phyloP scores from a whole-genome alignment of 2,329 filamentous ascomycete genomes.

The Fusarium torreyae region DNA sequence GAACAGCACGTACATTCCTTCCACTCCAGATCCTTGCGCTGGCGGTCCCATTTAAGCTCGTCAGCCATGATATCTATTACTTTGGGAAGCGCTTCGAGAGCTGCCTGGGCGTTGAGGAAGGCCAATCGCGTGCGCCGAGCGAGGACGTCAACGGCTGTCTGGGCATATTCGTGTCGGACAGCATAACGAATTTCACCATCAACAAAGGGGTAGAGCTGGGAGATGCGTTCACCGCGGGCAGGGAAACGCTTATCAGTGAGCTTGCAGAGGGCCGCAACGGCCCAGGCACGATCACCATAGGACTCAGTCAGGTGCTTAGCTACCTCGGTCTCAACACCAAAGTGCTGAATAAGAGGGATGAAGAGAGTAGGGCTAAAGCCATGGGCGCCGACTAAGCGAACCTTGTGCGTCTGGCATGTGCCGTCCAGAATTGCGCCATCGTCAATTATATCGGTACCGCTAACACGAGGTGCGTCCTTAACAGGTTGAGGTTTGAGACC shows the following conservation, averaged over 20 bases:
- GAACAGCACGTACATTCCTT: slow-evolving; percentile 71
- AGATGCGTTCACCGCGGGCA: slow-evolving; percentile 84
- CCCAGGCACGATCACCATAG: slow-evolving; percentile 95
- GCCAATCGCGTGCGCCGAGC: slow-evolving; percentile 87
- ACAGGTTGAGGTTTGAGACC: slow-evolving; percentile 71
- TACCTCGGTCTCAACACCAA: slow-evolving; percentile 91
- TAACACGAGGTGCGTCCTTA: slow-evolving; percentile 74
- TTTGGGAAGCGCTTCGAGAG: slow-evolving; percentile 85
- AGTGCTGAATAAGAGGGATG: slow-evolving; percentile 95
- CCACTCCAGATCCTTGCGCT: slow-evolving; percentile 85
- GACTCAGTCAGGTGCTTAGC: slow-evolving; percentile 89
- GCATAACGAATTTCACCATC: slow-evolving; percentile 94
- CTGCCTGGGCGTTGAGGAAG: slow-evolving; percentile 93
- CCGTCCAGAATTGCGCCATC: slow-evolving; percentile 77
- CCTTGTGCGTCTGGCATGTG: slow-evolving; percentile 85
- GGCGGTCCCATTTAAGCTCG: slow-evolving; percentile 83
- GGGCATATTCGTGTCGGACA: slow-evolving; percentile 89
- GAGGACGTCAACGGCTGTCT: slow-evolving; percentile 90
- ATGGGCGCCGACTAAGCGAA: slow-evolving; percentile 86
- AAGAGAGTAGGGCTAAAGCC: slow-evolving; percentile 91
- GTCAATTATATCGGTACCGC: slow-evolving; percentile 77
- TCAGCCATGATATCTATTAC: slow-evolving; percentile 92
- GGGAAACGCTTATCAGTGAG: slow-evolving; percentile 87
- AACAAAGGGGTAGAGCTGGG: slow-evolving; percentile 87
- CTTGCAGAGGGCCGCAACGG: slow-evolving; percentile 83